These are phyloP conservation scores for Yamadazyma siamensis DNA, from an alignment of 1,139 yeast species.

Conservation along the genomic window DNA sequence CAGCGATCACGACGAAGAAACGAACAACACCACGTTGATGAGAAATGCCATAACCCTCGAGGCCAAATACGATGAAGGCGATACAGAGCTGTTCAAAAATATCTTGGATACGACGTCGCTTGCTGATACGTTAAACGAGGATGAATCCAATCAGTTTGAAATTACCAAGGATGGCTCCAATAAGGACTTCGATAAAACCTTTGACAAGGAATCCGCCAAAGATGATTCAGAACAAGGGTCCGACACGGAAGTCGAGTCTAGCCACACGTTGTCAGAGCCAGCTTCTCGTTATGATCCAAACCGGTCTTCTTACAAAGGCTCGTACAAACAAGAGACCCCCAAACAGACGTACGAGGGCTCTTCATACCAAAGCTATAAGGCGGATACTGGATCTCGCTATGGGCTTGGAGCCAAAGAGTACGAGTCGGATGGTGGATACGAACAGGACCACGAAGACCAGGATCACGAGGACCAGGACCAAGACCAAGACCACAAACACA, in stretches of 20 bases:
- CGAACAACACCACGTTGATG: conserved; percentile 12
- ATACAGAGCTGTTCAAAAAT: conserved; percentile 2
- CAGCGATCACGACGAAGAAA: conserved; percentile 19
- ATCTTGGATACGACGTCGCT: conserved; percentile 11
- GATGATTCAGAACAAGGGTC: conserved; percentile 2
- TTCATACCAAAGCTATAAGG: too few species aligned
- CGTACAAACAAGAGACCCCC: too few species aligned
- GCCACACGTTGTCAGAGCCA: too few species aligned
- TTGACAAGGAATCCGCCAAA: too few species aligned
- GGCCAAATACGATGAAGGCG: conserved; percentile 4
- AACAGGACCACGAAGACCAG: conserved; percentile 1
- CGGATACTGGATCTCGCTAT: too few species aligned
- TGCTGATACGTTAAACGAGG: conserved; percentile 7
- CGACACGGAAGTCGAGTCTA: conserved; percentile 2
- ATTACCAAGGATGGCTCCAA: conserved; percentile 2
- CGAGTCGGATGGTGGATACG: too few species aligned
- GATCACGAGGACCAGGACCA: too few species aligned
- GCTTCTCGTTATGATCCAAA: too few species aligned
- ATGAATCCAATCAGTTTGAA: conserved; percentile 5
- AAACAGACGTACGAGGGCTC: too few species aligned
- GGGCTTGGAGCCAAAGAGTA: too few species aligned
- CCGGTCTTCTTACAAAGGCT: too few species aligned
- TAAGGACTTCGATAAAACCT: not conserved
- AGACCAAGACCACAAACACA: too few species aligned
- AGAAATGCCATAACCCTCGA: conserved; percentile 11